A percentile compares a stretch with the other conserved stretches of the same genome.
Conservation (phyloP, 176 grass and related monocot genomes). For the Olyra latifolia region DNA sequence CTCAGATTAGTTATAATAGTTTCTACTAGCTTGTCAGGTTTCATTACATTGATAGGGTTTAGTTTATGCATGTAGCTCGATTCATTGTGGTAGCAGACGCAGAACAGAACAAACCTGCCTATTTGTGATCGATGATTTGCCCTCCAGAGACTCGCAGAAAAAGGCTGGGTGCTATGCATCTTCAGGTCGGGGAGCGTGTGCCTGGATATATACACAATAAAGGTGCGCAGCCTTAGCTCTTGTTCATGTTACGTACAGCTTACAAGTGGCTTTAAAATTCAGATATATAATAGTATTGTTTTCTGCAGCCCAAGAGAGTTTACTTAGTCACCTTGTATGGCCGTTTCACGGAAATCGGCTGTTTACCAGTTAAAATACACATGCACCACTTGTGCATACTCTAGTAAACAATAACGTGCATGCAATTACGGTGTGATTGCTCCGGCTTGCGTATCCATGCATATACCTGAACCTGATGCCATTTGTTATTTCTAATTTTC, state of each 20-base stretch:
- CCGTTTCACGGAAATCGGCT: not conserved
- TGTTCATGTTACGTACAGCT: slow-evolving; percentile 17
- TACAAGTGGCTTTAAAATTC: slow-evolving; percentile 14
- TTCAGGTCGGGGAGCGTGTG: not conserved
- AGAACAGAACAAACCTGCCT: not conserved
- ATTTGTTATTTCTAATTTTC: not conserved
- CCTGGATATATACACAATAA: not conserved
- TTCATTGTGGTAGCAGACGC: not conserved
- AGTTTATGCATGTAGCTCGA: not conserved
- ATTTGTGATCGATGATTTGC: not conserved
- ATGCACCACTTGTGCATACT: not conserved
- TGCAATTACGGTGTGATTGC: not conserved
- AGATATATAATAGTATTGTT: not conserved
- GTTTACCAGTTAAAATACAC: not conserved
- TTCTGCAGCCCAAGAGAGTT: not conserved
- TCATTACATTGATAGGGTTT: not conserved
- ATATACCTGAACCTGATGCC: not conserved
- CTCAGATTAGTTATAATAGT: not conserved
- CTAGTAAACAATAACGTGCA: not conserved
- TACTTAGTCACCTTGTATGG: slow-evolving; percentile 11
- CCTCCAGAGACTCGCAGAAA: not conserved
- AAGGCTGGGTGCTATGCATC: not conserved
- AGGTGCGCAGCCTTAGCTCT: not conserved
- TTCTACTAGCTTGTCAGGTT: not conserved
- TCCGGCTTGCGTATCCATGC: not conserved